Percentiles rank a stretch among this genome's conserved stretches.
phyloP scores from a whole-genome alignment of 345 rosid species.

The Pistacia integerrima region DNA sequence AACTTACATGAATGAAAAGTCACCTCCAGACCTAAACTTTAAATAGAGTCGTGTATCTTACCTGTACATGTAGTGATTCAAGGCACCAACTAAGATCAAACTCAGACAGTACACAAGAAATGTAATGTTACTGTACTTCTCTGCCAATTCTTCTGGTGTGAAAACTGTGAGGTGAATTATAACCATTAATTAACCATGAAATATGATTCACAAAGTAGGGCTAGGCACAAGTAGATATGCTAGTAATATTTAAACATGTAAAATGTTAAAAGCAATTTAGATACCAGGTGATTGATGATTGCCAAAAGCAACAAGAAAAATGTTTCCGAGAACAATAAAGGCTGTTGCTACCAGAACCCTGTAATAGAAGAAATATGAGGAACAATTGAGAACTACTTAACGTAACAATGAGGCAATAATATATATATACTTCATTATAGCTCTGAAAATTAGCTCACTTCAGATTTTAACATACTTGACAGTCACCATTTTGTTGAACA shows the following conservation, averaged over 20 bases:
- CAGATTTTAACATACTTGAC: slow-evolving; percentile 74
- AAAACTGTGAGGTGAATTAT: slow-evolving; percentile 58
- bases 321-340: slow-evolving; percentile 93
- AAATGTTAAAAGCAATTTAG: slow-evolving; percentile 18
- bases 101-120: slow-evolving; percentile 84
- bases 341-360: slow-evolving; percentile 92
- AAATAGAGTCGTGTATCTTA: slow-evolving; percentile 24
- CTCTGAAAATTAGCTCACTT: slow-evolving; percentile 27
- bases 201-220: background rate
- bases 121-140: slow-evolving; percentile 82
- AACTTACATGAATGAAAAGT: background rate
- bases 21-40: background rate
- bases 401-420: slow-evolving; percentile 2
- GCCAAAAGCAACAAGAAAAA: slow-evolving; percentile 95
- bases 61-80: slow-evolving; percentile 82
- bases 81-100: slow-evolving; percentile 64
- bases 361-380: slow-evolving; percentile 26
- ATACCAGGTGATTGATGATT: slow-evolving; percentile 99
- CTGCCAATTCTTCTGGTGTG: slow-evolving; percentile 95
- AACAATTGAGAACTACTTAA: slow-evolving; percentile 14
- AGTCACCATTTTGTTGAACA: slow-evolving; percentile 83
- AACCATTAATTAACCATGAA: slow-evolving; percentile 1
- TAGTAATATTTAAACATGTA: background rate
- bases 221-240: background rate
- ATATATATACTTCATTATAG: background rate